A percentile compares a stretch with the other conserved stretches of the same genome.
Conservation (phyloP, 768 basidiomycete species). For the Sarcomyxa edulis region DNA sequence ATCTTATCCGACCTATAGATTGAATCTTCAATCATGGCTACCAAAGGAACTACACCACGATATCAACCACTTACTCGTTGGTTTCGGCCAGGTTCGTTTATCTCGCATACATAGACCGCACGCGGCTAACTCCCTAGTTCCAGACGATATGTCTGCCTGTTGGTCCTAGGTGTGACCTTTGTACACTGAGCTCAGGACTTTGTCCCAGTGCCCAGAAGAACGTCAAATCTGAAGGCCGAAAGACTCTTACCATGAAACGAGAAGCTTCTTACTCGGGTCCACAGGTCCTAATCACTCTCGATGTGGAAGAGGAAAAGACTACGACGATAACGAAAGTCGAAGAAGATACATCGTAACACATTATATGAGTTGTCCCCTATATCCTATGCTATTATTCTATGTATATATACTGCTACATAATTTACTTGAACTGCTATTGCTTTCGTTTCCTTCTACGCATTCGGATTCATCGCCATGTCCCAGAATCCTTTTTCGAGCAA, state of each 20-base stretch:
- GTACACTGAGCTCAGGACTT: conserved; percentile 49
- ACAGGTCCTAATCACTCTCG: conserved; percentile 27
- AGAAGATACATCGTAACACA: no score
- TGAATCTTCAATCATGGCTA: conserved; percentile 82
- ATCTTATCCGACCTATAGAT: conserved; percentile 25
- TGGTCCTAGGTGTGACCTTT: conserved; percentile 59
- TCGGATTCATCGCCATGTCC: conserved; percentile 53
- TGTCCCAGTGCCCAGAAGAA: conserved; percentile 58
- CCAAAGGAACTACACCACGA: conserved; percentile 67
- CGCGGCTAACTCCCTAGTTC: not conserved
- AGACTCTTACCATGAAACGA: conserved; percentile 15
- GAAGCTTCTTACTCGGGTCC: conserved; percentile 21
- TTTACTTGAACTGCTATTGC: no score
- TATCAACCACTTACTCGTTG: conserved; percentile 78
- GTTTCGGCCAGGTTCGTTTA: conserved; percentile 71
- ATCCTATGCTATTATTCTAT: no score
- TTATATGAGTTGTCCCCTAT: no score
- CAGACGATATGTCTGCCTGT: conserved; percentile 68
- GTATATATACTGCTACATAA: no score
- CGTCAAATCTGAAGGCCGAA: conserved; percentile 18
- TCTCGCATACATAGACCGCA: not conserved
- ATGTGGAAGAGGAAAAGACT: conserved; percentile 15
- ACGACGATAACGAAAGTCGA: no score
- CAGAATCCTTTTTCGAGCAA: conserved; percentile 82
- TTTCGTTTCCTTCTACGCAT: not conserved